Conservation (phyloP, 2,329 filamentous ascomycete genomes). For the Fusarium xyrophilum region DNA sequence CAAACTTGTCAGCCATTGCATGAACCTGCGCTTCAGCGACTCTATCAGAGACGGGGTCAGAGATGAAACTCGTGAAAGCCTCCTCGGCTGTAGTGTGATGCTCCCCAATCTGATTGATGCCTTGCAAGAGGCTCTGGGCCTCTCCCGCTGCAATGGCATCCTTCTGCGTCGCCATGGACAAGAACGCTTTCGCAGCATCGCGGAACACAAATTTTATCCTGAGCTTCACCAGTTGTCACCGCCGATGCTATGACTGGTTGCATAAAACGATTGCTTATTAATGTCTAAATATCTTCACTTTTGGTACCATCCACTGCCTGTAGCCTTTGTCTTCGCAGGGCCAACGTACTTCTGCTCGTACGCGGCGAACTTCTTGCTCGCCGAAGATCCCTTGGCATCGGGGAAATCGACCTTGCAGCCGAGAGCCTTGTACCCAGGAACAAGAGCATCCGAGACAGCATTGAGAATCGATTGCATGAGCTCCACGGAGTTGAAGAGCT, state of each 20-base stretch:
- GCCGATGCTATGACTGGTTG: not conserved
- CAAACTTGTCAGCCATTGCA: not conserved
- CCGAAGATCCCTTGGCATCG: slow-evolving; percentile 13
- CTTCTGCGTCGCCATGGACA: not conserved
- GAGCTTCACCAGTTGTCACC: not conserved
- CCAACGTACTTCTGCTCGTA: slow-evolving; percentile 24
- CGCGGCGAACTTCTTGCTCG: not conserved
- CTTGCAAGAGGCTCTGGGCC: not conserved
- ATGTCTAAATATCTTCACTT: not conserved
- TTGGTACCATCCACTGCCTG: slow-evolving; percentile 16
- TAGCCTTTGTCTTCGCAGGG: slow-evolving; percentile 11
- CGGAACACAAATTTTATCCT: not conserved
- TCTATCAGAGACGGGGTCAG: not conserved
- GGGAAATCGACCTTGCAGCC: slow-evolving; percentile 20
- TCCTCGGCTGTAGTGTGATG: not conserved
- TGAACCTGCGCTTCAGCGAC: not conserved
- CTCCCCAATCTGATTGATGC: not conserved
- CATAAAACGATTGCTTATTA: not conserved
- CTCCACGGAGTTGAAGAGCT: slow-evolving; percentile 11
- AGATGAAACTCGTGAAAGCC: not conserved
- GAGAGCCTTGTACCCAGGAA: slow-evolving; percentile 13
- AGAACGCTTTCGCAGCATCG: not conserved
- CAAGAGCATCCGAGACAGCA: not conserved
- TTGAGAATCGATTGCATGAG: slow-evolving; percentile 13
- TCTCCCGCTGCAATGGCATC: not conserved